Percentiles rank a stretch among this genome's conserved stretches.
These are phyloP conservation scores for Aurinia saxatilis DNA, from an alignment of 345 rosid species.

Conservation along the genomic window DNA sequence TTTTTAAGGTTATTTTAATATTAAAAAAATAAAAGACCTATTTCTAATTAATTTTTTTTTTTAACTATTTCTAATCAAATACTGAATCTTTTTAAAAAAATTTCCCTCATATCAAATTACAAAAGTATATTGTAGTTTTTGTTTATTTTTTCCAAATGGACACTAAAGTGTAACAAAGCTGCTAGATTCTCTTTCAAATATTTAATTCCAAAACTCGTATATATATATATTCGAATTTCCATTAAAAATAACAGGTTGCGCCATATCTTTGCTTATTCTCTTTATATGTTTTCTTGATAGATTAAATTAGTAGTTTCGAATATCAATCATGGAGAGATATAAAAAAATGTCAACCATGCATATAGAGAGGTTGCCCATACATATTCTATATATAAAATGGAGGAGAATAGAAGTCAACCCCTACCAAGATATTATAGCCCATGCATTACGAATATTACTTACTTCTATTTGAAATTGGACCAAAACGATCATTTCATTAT, in stretches of 20 bases:
- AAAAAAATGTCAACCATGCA: conserved; percentile 6
- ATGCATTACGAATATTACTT: background rate
- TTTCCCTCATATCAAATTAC: background rate
- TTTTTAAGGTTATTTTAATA: too few species aligned
- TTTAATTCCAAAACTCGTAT: background rate
- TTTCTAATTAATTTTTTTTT: too few species aligned
- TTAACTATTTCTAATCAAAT: too few species aligned
- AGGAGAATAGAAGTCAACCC: background rate
- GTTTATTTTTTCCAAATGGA: background rate
- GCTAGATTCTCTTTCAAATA: conserved; percentile 4
- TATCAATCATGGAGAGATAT: conserved; percentile 2
- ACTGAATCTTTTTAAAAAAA: too few species aligned
- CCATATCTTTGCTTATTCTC: conserved; percentile 6
- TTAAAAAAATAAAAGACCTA: too few species aligned
- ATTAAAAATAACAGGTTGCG: conserved; percentile 15
- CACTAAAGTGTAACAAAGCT: conserved; percentile 1
- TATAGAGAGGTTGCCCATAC: background rate
- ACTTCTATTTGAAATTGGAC: background rate
- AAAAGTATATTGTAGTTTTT: too few species aligned
- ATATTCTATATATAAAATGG: background rate
- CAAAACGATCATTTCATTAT: background rate
- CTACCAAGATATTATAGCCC: background rate
- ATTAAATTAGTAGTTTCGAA: background rate
- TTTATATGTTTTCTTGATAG: background rate
- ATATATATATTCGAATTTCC: conserved; percentile 15